phyloP scores from a whole-genome alignment of 2,329 filamentous ascomycete genomes.

The Pseudopithomyces maydicus region DNA sequence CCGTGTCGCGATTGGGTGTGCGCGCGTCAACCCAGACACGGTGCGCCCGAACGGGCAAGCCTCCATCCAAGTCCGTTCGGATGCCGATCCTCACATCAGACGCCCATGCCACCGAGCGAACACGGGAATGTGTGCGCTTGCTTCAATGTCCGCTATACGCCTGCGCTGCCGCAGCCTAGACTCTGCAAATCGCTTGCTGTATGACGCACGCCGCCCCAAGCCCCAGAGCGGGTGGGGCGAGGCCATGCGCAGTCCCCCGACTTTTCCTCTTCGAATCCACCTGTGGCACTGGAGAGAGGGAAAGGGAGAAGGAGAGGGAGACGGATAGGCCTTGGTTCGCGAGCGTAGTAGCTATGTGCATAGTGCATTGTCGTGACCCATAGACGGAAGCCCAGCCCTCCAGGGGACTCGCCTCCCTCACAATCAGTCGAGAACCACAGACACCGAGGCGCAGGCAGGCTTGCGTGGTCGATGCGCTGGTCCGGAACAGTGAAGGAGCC shows the following conservation, averaged over 20 bases:
- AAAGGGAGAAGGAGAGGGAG: no score
- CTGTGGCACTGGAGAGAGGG: no score
- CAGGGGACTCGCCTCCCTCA: background rate
- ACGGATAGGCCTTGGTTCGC: no score
- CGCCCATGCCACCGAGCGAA: background rate
- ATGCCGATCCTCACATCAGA: constrained; percentile 8
- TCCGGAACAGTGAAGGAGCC: constrained; percentile 1
- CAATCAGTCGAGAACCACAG: background rate
- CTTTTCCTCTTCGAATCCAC: no score
- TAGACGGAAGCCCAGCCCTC: background rate
- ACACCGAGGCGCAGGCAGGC: background rate
- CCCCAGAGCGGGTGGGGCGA: background rate
- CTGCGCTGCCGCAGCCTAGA: background rate
- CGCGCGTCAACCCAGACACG: background rate
- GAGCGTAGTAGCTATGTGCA: background rate
- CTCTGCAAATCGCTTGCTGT: background rate
- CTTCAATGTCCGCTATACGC: constrained; percentile 5
- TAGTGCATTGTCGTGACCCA: background rate
- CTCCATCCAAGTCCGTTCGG: background rate
- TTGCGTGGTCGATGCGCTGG: background rate
- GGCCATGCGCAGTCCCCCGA: background rate
- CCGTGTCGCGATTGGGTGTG: background rate
- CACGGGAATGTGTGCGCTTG: background rate
- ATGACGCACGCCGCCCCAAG: background rate
- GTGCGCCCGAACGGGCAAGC: background rate